A percentile compares a stretch with the other conserved stretches of the same genome.
Evolutionary conservation across 2,329 filamentous ascomycete genomes (phyloP).

Genomic region (Hortaea sp.): DNA sequence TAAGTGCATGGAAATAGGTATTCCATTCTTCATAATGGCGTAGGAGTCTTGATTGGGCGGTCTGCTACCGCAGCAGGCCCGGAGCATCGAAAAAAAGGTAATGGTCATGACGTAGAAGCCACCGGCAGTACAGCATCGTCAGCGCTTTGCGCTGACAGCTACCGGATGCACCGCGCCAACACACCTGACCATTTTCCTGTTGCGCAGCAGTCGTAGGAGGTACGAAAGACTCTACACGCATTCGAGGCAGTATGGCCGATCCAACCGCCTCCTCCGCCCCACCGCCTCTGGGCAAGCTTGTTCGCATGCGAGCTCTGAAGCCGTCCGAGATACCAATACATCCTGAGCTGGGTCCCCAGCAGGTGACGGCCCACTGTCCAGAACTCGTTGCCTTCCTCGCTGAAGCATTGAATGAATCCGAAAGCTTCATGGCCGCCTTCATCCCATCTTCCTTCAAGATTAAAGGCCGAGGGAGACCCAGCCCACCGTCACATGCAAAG

Average conservation of each 20-base stretch:
- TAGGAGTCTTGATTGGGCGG: too few relatives aligned
- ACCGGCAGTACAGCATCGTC: too few relatives aligned
- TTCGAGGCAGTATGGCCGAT: background rate
- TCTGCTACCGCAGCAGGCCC: too few relatives aligned
- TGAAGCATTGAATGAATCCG: conserved; percentile 47
- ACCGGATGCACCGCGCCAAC: too few relatives aligned
- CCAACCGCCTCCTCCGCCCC: background rate
- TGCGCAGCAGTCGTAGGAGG: too few relatives aligned
- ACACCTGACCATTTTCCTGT: too few relatives aligned
- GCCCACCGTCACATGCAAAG: conserved; percentile 38
- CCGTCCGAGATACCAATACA: conserved; percentile 26
- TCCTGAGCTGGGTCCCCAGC: conserved; percentile 21
- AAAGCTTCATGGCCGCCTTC: conserved; percentile 48
- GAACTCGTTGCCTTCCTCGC: conserved; percentile 44
- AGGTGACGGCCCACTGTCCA: conserved; percentile 25
- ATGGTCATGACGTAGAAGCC: too few relatives aligned
- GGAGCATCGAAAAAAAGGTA: too few relatives aligned
- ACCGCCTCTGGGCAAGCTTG: conserved; percentile 4
- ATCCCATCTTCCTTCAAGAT: conserved; percentile 45
- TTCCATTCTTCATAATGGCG: too few relatives aligned
- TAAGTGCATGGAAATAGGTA: too few relatives aligned
- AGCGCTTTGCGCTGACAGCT: too few relatives aligned
- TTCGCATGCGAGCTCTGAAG: conserved; percentile 24
- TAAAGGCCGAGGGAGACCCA: conserved; percentile 39
- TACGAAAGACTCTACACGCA: too few relatives aligned